Evolutionary conservation across 768 basidiomycete species (phyloP).

Genomic region (Scleroderma citrinum): DNA sequence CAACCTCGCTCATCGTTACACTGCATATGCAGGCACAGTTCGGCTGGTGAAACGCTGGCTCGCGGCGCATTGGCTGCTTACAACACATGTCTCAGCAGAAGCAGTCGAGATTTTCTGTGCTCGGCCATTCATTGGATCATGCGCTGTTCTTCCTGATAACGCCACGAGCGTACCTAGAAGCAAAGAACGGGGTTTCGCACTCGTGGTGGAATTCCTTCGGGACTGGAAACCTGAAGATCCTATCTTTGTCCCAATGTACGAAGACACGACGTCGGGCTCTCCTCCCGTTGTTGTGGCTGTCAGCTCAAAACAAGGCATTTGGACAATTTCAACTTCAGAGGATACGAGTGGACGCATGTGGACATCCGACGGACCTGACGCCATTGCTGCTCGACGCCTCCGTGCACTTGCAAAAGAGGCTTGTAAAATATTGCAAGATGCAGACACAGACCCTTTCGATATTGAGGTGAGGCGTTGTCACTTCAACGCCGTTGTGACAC

Average conservation of each 20-base stretch:
- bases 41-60: slow-evolving; percentile 92
- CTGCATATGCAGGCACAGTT: slow-evolving; percentile 79
- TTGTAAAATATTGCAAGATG: slow-evolving; percentile 48
- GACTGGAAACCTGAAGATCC: slow-evolving; percentile 83
- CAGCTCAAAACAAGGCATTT: slow-evolving; percentile 44
- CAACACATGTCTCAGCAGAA: slow-evolving; percentile 67
- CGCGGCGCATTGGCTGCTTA: slow-evolving; percentile 81
- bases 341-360: slow-evolving; percentile 73
- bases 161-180: slow-evolving; percentile 55
- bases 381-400: slow-evolving; percentile 69
- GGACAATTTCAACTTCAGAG: slow-evolving; percentile 74
- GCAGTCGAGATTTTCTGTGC: slow-evolving; percentile 84
- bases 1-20: slow-evolving; percentile 69
- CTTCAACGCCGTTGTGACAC: neutral
- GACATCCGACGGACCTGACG: slow-evolving; percentile 62
- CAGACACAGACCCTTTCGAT: slow-evolving; percentile 45
- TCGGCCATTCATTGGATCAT: slow-evolving; percentile 59
- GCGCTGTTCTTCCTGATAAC: slow-evolving; percentile 26
- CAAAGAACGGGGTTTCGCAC: slow-evolving; percentile 76
- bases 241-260: slow-evolving; percentile 69
- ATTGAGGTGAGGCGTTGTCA: slow-evolving; percentile 46
- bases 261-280: slow-evolving; percentile 9
- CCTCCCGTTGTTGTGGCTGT: slow-evolving; percentile 22
- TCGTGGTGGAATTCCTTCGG: slow-evolving; percentile 64
- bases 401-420: slow-evolving; percentile 72